Evolutionary conservation across 78 protist genomes (phyloP).

Genomic region (Tieghemostelium lacteum): DNA sequence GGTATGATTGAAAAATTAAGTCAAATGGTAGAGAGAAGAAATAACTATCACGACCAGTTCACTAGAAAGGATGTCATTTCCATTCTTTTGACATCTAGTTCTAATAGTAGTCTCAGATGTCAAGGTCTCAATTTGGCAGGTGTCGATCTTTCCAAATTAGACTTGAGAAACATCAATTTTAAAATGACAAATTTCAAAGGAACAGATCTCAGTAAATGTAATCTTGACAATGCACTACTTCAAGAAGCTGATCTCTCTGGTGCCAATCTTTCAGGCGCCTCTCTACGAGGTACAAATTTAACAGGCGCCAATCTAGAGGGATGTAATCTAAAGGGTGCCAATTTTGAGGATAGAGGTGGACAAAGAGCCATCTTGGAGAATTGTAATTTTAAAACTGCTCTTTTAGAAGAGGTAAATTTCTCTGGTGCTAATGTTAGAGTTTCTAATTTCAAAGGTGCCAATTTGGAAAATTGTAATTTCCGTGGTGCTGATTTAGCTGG

Average conservation of each 20-base stretch:
- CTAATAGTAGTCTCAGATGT: constrained; percentile 77
- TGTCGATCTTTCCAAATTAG: constrained; percentile 76
- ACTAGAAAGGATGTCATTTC: constrained; percentile 82
- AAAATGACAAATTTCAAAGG: constrained; percentile 82
- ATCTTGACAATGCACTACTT: constrained; percentile 70
- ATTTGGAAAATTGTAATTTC: constrained; percentile 81
- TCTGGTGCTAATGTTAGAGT: constrained; percentile 83
- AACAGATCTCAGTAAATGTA: constrained; percentile 73
- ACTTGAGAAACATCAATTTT: constrained; percentile 82
- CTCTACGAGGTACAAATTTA: constrained; percentile 55
- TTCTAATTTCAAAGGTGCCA: constrained; percentile 75
- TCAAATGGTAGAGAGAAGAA: constrained; percentile 50
- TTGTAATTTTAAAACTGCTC: constrained; percentile 60
- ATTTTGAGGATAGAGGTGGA: constrained; percentile 85
- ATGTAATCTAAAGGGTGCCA: constrained; percentile 61
- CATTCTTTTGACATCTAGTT: constrained; percentile 66
- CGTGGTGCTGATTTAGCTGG: constrained; percentile 86
- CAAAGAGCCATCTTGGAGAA: constrained; percentile 81
- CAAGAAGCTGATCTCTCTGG: constrained; percentile 74
- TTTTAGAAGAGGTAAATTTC: constrained; percentile 77
- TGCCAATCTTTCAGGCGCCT: constrained; percentile 74
- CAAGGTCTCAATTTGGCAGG: constrained; percentile 83
- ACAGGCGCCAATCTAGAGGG: constrained; percentile 77
- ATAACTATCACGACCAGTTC: constrained; percentile 20
- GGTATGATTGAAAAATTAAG: constrained; percentile 71